Evolutionary conservation across 176 grass and related monocot species (phyloP), one percentile per base, ranked within the genome.

Genomic region (Paspalum vaginatum): DNA sequence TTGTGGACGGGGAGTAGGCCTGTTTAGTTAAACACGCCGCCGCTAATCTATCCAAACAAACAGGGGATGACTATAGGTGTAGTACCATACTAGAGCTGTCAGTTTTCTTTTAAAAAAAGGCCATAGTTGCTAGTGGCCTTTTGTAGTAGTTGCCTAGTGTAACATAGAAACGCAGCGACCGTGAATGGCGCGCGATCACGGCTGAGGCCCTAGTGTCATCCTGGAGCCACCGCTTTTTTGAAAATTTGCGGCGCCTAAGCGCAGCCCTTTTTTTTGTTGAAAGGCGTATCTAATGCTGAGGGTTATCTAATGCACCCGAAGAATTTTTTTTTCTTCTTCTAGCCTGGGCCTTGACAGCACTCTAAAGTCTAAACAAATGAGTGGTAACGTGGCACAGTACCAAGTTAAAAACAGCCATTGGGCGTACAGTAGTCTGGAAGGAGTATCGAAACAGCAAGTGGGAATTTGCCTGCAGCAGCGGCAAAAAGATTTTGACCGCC

Each of bases 401-500:
- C 3, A 3, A 66, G 17, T 50, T 16, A 5, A 10, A 71, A 71
- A 43, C 26, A 37, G 20, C 25, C 4, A 27, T 10, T 6, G 9
- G 42, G 26, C 17, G 17, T 32, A 6, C 17, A n/a, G 37, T 39
- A 42, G 57, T 57, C 51, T 32, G 64, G 7, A 68, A 56, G 66
- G 37, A 62, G 72, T 37, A 25, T 59, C 10, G 3, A 62, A 56
- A 40, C 43, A 38, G 81, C 61, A 25, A 76, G 66, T 58, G 70
- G 13, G 20, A 63, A 63, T 43, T 38, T 5, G 67, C 59, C 62
- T 18, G 68, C 26, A 5, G 25, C 6, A 40, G 50, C 61, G 43
- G 61, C 51, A 15, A 68, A 68, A 41, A 67, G 40, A 61, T 61
- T 87, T 81, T 82, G 85, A 87, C 79, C 13, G 85, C 5, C 24